A percentile compares a stretch with the other conserved stretches of the same genome.
phyloP scores from a whole-genome alignment of 768 basidiomycete genomes.

The Lactarius trivialis region DNA sequence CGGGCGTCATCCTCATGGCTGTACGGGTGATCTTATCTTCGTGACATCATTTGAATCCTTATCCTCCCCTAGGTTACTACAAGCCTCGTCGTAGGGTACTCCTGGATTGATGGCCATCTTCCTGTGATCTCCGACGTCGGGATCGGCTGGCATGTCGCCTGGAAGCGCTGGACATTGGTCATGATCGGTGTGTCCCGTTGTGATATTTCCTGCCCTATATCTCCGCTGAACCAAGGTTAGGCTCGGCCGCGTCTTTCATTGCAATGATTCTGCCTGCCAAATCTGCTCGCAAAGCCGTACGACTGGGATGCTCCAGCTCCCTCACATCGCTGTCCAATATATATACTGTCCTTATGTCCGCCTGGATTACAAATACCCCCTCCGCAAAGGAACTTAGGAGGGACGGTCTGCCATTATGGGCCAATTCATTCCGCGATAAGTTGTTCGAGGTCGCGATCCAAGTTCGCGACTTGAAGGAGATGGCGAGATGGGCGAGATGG shows the following conservation, averaged over 20 bases:
- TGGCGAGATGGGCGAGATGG: conserved; percentile 38
- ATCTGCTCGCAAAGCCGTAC: conserved; percentile 43
- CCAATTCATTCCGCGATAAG: conserved; percentile 27
- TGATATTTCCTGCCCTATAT: background rate
- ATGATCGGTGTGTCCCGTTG: conserved; percentile 36
- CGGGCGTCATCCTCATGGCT: conserved; percentile 33
- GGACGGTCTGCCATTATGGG: conserved; percentile 24
- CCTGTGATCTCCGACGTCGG: conserved; percentile 42
- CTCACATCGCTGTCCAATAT: conserved; percentile 37
- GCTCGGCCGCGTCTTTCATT: conserved; percentile 45
- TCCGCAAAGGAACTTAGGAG: conserved; percentile 12
- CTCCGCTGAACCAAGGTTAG: conserved; percentile 24
- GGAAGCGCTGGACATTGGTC: conserved; percentile 46
- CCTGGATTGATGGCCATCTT: conserved; percentile 50
- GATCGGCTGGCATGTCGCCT: conserved; percentile 46
- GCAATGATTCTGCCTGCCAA: conserved; percentile 48
- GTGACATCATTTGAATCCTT: background rate
- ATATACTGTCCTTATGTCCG: conserved; percentile 38
- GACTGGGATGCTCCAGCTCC: conserved; percentile 37
- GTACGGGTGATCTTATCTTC: conserved; percentile 29
- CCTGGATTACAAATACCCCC: conserved; percentile 33
- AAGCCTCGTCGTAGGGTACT: conserved; percentile 46
- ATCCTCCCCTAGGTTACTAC: conserved; percentile 33
- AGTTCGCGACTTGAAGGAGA: conserved; percentile 30
- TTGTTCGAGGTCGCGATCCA: conserved; percentile 31